Percentiles rank a stretch among this genome's conserved stretches.
These are phyloP conservation scores for Barnettozyma sp. DNA, from an alignment of 805 yeast species.

Conservation along the genomic window DNA sequence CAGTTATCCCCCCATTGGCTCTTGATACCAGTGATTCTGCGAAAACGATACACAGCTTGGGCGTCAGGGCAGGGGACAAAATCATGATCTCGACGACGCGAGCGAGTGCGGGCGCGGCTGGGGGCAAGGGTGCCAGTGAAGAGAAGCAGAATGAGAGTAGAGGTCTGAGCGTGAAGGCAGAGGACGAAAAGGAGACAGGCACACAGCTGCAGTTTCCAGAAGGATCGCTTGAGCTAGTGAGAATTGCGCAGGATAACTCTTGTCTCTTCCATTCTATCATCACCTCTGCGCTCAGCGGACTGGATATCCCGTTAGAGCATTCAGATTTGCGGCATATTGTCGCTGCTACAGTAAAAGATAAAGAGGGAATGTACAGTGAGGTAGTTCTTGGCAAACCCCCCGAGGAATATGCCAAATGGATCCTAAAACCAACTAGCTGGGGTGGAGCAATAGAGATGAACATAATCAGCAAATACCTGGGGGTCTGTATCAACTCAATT, in stretches of 20 bases:
- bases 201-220: no score
- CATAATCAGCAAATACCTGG: slow-evolving; percentile 47
- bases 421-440: slow-evolving; percentile 54
- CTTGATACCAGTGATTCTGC: no score
- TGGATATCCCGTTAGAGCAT: slow-evolving; percentile 38
- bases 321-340: slow-evolving; percentile 46
- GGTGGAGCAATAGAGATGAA: slow-evolving; percentile 80
- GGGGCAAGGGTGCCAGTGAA: no score
- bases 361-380: slow-evolving; percentile 42
- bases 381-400: slow-evolving; percentile 50
- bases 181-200: no score
- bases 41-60: slow-evolving; percentile 31
- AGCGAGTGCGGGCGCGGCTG: no score
- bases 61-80: slow-evolving; percentile 55
- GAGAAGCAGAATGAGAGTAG: no score
- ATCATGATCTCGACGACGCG: slow-evolving; percentile 18
- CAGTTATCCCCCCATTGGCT: slow-evolving; percentile 16
- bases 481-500: slow-evolving; percentile 47
- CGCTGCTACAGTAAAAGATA: slow-evolving; percentile 37
- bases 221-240: slow-evolving; percentile 41
- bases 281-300: slow-evolving; percentile 43
- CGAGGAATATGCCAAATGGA: slow-evolving; percentile 54
- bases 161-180: no score
- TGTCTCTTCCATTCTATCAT: slow-evolving; percentile 66
- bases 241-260: slow-evolving; percentile 71